These are phyloP conservation scores for Drosera spatulata DNA, from an alignment of 179 eudicot species.

Conservation along the genomic window DNA sequence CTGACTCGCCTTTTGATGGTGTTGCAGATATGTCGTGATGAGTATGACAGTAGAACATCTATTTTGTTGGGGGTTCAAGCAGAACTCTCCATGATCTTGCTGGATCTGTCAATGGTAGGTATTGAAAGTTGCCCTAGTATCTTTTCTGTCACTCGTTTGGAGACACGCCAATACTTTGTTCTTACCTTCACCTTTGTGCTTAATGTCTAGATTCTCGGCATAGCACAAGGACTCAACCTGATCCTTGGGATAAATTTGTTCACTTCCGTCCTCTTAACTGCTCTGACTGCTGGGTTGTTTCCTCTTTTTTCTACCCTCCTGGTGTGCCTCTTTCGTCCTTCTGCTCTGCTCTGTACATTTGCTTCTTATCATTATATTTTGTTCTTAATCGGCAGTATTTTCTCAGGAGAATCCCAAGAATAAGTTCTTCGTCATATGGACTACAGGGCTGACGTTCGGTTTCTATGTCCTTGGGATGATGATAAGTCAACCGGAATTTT, in stretches of 20 bases:
- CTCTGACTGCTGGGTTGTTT: constrained; percentile 48
- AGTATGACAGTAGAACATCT: constrained; percentile 60
- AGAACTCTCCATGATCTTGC: constrained; percentile 60
- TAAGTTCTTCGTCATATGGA: constrained; percentile 36
- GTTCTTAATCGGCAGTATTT: neutral
- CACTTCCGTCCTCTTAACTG: constrained; percentile 58
- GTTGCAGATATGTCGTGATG: constrained; percentile 69
- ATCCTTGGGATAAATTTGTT: constrained; percentile 67
- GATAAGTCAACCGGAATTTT: constrained; percentile 49
- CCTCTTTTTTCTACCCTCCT: constrained; percentile 61
- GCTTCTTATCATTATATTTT: no score
- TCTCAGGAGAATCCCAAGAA: constrained; percentile 60
- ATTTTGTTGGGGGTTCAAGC: constrained; percentile 66
- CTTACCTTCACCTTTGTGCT: constrained; percentile 1
- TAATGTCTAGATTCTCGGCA: constrained; percentile 66
- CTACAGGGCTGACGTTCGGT: constrained; percentile 39
- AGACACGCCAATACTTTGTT: no score
- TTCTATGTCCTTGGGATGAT: constrained; percentile 58
- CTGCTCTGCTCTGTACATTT: neutral
- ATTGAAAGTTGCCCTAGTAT: constrained; percentile 1
- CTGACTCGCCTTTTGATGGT: constrained; percentile 9
- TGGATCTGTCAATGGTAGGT: constrained; percentile 76
- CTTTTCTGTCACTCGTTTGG: no score
- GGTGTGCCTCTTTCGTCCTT: constrained; percentile 32
- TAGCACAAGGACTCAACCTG: constrained; percentile 71